Evolutionary conservation across 768 basidiomycete genomes (phyloP).

Genomic region (Agaricus subrufescens): DNA sequence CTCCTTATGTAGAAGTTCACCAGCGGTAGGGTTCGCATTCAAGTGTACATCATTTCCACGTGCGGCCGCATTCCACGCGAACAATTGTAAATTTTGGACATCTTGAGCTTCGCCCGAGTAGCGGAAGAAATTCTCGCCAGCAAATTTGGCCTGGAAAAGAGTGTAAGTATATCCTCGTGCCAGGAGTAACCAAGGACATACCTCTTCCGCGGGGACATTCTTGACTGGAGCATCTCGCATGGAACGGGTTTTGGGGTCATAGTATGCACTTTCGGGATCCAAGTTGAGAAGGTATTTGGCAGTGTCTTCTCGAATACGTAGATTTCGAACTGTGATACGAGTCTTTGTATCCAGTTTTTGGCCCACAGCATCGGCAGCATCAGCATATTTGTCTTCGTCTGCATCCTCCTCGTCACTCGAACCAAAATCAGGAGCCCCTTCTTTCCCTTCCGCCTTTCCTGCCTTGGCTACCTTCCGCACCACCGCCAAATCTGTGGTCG

Average conservation of each 20-base stretch:
- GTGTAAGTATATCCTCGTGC: slow-evolving; percentile 1
- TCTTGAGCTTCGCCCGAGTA: slow-evolving; percentile 90
- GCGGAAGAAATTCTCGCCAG: slow-evolving; percentile 95
- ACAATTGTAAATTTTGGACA: slow-evolving; percentile 88
- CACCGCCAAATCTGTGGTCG: slow-evolving; percentile 84
- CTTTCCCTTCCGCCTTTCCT: slow-evolving; percentile 66
- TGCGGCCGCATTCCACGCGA: slow-evolving; percentile 94
- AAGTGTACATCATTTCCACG: slow-evolving; percentile 94
- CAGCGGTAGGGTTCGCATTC: slow-evolving; percentile 95
- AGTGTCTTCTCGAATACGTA: slow-evolving; percentile 98
- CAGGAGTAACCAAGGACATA: slow-evolving; percentile 30
- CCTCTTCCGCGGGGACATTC: slow-evolving; percentile 81
- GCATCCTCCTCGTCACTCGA: slow-evolving; percentile 94
- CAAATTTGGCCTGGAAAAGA: slow-evolving; percentile 67
- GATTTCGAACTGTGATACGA: slow-evolving; percentile 94
- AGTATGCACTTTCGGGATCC: slow-evolving; percentile 94
- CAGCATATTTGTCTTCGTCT: slow-evolving; percentile 98
- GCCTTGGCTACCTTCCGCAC: slow-evolving; percentile 95
- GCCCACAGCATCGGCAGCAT: slow-evolving; percentile 95
- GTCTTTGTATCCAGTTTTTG: slow-evolving; percentile 98
- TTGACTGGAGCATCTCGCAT: slow-evolving; percentile 95
- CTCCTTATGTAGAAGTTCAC: slow-evolving; percentile 85
- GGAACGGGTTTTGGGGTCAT: slow-evolving; percentile 98
- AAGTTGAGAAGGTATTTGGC: slow-evolving; percentile 98
- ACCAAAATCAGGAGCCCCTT: slow-evolving; percentile 87